Evolutionary conservation across 2,329 filamentous ascomycete genomes (phyloP).

Genomic region (Chrysoporthe deuterocubensis): DNA sequence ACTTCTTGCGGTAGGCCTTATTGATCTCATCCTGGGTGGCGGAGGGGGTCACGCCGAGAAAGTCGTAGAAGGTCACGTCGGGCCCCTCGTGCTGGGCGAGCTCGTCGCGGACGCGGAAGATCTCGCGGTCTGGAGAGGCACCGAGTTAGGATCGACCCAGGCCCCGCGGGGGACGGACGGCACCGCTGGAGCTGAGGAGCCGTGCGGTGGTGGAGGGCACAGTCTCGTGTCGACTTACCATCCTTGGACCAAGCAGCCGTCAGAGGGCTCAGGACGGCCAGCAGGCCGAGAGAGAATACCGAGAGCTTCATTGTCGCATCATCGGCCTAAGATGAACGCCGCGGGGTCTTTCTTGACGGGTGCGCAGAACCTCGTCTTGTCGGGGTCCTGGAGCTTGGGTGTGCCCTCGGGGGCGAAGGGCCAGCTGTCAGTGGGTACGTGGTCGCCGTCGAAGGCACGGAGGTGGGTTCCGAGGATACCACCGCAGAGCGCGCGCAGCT

Average conservation of each 20-base stretch:
- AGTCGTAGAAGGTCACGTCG: conserved; percentile 91
- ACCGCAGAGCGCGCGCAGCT: neutral
- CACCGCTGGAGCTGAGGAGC: conserved; percentile 16
- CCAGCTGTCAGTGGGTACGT: conserved; percentile 20
- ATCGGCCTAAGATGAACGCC: conserved; percentile 36
- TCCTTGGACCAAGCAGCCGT: conserved; percentile 84
- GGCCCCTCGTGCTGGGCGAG: conserved; percentile 74
- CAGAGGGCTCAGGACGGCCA: conserved; percentile 69
- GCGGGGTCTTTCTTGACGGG: neutral
- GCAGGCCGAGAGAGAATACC: conserved; percentile 68
- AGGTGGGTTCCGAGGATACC: neutral
- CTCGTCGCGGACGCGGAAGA: conserved; percentile 94
- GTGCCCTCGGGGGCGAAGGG: conserved; percentile 12
- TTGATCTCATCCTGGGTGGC: conserved; percentile 87
- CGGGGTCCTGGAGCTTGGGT: neutral
- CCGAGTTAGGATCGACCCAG: neutral
- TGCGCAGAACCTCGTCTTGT: no score
- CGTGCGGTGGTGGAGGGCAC: neutral
- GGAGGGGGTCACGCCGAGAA: conserved; percentile 74
- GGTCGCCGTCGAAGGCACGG: neutral
- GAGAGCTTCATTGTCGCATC: conserved; percentile 72
- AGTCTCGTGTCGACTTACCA: conserved; percentile 55
- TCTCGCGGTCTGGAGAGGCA: conserved; percentile 78
- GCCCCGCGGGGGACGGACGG: neutral
- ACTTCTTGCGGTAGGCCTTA: conserved; percentile 91